Percentiles rank a stretch among this genome's conserved stretches.
phyloP scores from a whole-genome alignment of 106 monocot species.

The Phalaenopsis equestris region DNA sequence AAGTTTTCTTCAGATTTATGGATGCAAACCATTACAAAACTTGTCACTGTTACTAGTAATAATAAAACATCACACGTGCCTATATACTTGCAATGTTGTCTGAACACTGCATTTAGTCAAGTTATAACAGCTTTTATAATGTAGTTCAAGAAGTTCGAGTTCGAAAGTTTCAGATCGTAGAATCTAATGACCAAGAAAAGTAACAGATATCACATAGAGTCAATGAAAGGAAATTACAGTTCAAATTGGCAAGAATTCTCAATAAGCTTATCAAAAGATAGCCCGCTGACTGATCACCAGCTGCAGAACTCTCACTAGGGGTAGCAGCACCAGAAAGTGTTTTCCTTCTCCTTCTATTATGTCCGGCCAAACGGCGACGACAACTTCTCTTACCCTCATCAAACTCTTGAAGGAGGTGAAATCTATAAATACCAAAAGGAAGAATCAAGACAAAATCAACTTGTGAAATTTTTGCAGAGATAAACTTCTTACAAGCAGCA shows the following conservation, averaged over 20 bases:
- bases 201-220: not conserved
- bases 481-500: not conserved
- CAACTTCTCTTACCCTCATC: conserved; percentile 67
- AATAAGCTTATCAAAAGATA: conserved; percentile 39
- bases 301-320: conserved; percentile 21
- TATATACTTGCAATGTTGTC: not conserved
- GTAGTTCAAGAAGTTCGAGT: not conserved
- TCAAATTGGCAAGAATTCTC: conserved; percentile 43
- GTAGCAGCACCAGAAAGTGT: conserved; percentile 23
- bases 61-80: not conserved
- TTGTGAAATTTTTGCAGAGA: not conserved
- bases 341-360: conserved; percentile 53
- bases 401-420: conserved; percentile 70
- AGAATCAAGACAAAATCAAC: not conserved
- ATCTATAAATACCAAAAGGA: conserved; percentile 21
- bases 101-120: not conserved
- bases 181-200: not conserved
- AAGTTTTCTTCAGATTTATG: not conserved
- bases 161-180: not conserved
- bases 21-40: not conserved
- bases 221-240: conserved; percentile 16
- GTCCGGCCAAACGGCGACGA: conserved; percentile 51
- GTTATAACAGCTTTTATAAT: not conserved
- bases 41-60: not conserved
- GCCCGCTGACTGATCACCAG: conserved; percentile 25